Conservation (phyloP, 2,329 filamentous ascomycete genomes). For the Diaporthe sp. region DNA sequence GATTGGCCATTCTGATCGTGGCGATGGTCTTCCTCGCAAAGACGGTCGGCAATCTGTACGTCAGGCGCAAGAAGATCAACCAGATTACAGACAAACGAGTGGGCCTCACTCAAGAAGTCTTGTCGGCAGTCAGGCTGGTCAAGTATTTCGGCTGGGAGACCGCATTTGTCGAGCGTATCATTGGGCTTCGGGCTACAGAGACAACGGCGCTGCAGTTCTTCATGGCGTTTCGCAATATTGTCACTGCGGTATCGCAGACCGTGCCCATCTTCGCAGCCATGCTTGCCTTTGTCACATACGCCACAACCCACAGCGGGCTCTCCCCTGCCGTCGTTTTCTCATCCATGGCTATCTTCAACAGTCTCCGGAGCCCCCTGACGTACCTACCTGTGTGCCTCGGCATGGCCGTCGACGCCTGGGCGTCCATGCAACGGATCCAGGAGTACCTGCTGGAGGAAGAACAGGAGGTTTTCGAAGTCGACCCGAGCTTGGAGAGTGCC, state of each 20-base stretch:
- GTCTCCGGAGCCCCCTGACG: constrained; percentile 86
- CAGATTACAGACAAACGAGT: constrained; percentile 95
- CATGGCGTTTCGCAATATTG: constrained; percentile 85
- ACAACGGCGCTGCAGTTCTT: constrained; percentile 86
- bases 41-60: constrained; percentile 83
- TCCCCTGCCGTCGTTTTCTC: constrained; percentile 88
- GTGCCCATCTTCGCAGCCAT: constrained; percentile 96
- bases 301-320: constrained; percentile 76
- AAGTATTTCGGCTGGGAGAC: constrained; percentile 98
- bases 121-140: constrained; percentile 92
- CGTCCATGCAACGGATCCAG: constrained; percentile 86
- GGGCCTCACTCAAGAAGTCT: constrained; percentile 90
- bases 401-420: constrained; percentile 90
- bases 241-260: constrained; percentile 86
- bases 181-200: constrained; percentile 80
- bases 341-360: constrained; percentile 93
- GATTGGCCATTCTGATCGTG: constrained; percentile 85
- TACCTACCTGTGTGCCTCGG: constrained; percentile 89
- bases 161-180: constrained; percentile 84
- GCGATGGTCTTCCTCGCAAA: constrained; percentile 82
- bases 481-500: constrained; percentile 73
- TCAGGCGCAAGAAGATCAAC: constrained; percentile 85
- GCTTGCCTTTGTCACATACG: constrained; percentile 90
- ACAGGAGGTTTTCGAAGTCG: constrained; percentile 76
- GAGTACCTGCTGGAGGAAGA: constrained; percentile 91